Evolutionary conservation across 257 asterid genomes (phyloP), one percentile per base, ranked within the genome.

Genomic region (Euphrasia confusa): DNA sequence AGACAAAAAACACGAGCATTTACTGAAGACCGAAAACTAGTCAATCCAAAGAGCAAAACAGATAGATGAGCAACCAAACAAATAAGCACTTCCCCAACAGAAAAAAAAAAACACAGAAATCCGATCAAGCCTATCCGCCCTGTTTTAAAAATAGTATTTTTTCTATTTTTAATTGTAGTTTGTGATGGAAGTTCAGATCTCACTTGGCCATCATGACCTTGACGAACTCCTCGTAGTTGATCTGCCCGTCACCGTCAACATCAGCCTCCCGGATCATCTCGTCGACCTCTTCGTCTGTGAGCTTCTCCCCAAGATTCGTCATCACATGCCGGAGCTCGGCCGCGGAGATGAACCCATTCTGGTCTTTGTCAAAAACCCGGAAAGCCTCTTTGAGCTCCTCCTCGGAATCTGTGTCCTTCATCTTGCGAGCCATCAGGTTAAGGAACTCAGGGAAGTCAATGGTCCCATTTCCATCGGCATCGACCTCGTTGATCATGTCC

Each of bases 121-220:
- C 11, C 42, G 3, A 37, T 37, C 42, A 37, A 37, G 42, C 42
- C 10, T 37, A 37, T 37, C 42, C 42, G 12, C 42, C 42, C 11
- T 37, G 42, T 37, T 37, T 37, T 37, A 8, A 37, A 37, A 37
- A 37, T 9, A 37, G 12, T 37, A 37, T 37, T 7, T 47, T 47
- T 47, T 47, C 53, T 47, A 11, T 14, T 14, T 47, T 13, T 5
- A 47, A 13, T 47, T 14, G 14, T 47, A 47, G 18, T 11, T 47
- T 11, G 53, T 7, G 53, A 12, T 12, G 18, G 18, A 47, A 47
- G 7, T 17, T 45, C 53, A 14, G 18, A 47, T 47, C 53, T 47
- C 53, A 47, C 53, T 47, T 47, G 53, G 53, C 53, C 53, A 47
- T 47, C 53, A 47, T 47, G 53, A 47, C 53, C 53, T 47, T 47